Evolutionary conservation across 768 basidiomycete genomes (phyloP).

Genomic region (Agaricus sinodeliciosus): DNA sequence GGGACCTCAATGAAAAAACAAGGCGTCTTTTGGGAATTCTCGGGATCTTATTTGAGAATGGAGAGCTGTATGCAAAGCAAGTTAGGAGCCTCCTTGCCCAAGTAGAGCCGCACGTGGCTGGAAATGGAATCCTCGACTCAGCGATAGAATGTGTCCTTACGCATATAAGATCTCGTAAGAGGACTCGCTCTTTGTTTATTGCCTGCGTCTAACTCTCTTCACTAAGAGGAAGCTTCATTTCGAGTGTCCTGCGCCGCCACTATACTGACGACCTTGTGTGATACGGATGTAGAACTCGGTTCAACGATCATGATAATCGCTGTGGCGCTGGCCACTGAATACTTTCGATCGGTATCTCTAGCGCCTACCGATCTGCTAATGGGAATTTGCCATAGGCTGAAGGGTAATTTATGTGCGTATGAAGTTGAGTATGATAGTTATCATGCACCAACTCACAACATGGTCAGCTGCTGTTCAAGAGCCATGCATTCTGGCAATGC

Average conservation of each 20-base stretch:
- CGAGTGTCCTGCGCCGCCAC: slow-evolving; percentile 37
- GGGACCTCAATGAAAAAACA: slow-evolving; percentile 20
- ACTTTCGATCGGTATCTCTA: slow-evolving; percentile 12
- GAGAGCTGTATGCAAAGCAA: slow-evolving; percentile 50
- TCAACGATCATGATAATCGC: slow-evolving; percentile 38
- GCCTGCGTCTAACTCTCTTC: slow-evolving; percentile 1
- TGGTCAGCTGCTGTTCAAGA: slow-evolving; percentile 67
- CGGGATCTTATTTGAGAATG: slow-evolving; percentile 40
- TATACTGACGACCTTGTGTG: slow-evolving; percentile 35
- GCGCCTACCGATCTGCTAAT: slow-evolving; percentile 11
- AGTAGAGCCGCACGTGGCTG: slow-evolving; percentile 34
- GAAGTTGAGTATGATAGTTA: neutral
- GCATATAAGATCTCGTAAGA: slow-evolving; percentile 43
- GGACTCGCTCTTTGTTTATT: neutral
- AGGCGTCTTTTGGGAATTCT: slow-evolving; percentile 45
- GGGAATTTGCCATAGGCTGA: slow-evolving; percentile 17
- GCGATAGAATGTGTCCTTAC: slow-evolving; percentile 51
- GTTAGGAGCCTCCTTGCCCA: slow-evolving; percentile 35
- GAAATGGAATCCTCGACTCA: slow-evolving; percentile 31
- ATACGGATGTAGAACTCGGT: slow-evolving; percentile 59
- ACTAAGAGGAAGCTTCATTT: slow-evolving; percentile 33
- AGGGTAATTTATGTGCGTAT: slow-evolving; percentile 15
- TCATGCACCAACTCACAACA: slow-evolving; percentile 4
- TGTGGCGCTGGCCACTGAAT: slow-evolving; percentile 27
- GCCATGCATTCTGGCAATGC: slow-evolving; percentile 63